phyloP scores from a whole-genome alignment of 2,329 filamentous ascomycete species.

The Colletotrichum lini region DNA sequence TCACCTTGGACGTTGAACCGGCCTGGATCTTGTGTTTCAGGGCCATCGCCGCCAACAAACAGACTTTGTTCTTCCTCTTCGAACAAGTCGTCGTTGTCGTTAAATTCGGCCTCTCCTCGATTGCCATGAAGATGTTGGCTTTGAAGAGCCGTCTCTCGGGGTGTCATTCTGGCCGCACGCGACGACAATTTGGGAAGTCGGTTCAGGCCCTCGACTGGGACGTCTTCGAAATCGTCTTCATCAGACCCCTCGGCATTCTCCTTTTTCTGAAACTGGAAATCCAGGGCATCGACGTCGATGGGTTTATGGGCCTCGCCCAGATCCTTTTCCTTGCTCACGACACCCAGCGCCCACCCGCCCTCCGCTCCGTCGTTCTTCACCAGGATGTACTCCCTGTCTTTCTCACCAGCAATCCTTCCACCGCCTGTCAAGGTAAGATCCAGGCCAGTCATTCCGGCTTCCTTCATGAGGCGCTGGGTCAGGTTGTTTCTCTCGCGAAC shows the following conservation, averaged over 20 bases:
- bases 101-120: slow-evolving; percentile 32
- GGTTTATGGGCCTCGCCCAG: slow-evolving; percentile 86
- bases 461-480: slow-evolving; percentile 93
- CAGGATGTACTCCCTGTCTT: slow-evolving; percentile 92
- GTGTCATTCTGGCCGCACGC: slow-evolving; percentile 4
- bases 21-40: slow-evolving; percentile 39
- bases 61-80: slow-evolving; percentile 67
- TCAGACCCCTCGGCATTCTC: slow-evolving; percentile 71
- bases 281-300: slow-evolving; percentile 86
- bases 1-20: slow-evolving; percentile 50
- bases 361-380: slow-evolving; percentile 97
- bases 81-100: slow-evolving; percentile 46
- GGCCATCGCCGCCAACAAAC: slow-evolving; percentile 61
- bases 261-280: slow-evolving; percentile 69
- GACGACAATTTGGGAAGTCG: slow-evolving; percentile 75
- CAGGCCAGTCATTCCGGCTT: slow-evolving; percentile 89
- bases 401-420: slow-evolving; percentile 84
- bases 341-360: slow-evolving; percentile 95
- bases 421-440: slow-evolving; percentile 75
- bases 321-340: slow-evolving; percentile 88
- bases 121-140: slow-evolving; percentile 18
- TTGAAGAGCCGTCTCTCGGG: slow-evolving; percentile 18
- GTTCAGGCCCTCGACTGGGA: slow-evolving; percentile 92
- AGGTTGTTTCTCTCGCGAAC: slow-evolving; percentile 94
- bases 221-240: slow-evolving; percentile 90